phyloP scores from a whole-genome alignment of 805 yeast species.

The Yarrowia deformans region DNA sequence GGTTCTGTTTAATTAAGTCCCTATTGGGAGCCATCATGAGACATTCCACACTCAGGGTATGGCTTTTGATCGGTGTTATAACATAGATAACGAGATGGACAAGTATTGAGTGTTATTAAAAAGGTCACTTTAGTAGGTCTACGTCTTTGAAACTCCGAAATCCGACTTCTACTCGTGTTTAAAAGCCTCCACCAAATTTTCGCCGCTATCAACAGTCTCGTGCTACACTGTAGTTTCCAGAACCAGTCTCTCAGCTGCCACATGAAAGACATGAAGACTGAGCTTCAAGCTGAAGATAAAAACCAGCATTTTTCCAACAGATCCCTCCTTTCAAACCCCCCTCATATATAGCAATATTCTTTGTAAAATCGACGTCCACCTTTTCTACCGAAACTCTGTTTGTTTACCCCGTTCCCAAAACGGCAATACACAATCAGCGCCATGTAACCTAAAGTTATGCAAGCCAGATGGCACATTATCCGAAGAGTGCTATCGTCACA shows the following conservation, averaged over 20 bases:
- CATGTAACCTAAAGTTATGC: neutral
- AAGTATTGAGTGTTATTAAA: too few relatives aligned
- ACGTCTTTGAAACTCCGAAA: too few relatives aligned
- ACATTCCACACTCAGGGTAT: neutral
- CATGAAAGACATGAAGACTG: too few relatives aligned
- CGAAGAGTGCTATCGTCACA: neutral
- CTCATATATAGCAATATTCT: neutral
- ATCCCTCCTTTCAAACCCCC: neutral
- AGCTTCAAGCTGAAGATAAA: too few relatives aligned
- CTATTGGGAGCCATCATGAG: neutral
- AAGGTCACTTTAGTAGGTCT: too few relatives aligned
- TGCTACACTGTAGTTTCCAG: neutral
- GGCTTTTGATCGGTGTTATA: too few relatives aligned
- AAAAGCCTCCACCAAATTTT: neutral
- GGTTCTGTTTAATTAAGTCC: slow-evolving; percentile 21
- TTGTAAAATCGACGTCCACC: neutral
- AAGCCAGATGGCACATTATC: neutral
- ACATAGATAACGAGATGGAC: too few relatives aligned
- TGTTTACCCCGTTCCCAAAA: slow-evolving; percentile 28
- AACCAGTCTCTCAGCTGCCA: too few relatives aligned
- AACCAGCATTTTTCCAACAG: too few relatives aligned
- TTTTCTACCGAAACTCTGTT: slow-evolving; percentile 6
- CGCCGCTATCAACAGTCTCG: neutral
- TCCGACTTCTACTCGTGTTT: too few relatives aligned
- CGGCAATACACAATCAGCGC: slow-evolving; percentile 14